These are phyloP conservation scores for Trichoderma koningiopsis DNA, from an alignment of 2,329 filamentous ascomycete genomes.

Conservation along the genomic window DNA sequence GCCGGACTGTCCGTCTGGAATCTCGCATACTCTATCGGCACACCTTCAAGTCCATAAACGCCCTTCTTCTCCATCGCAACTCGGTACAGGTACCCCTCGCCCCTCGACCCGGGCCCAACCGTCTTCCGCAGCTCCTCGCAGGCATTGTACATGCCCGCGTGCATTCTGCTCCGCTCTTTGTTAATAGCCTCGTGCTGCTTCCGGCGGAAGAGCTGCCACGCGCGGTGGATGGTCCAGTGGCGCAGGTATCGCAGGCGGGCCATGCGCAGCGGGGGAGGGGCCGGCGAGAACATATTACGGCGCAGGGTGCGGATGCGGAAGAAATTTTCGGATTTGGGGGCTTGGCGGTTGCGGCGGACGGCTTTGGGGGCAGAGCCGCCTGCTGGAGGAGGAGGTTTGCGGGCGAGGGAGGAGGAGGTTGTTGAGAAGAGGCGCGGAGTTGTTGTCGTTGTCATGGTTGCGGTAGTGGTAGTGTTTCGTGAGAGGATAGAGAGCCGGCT, in stretches of 20 bases:
- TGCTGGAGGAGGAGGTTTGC: constrained; percentile 34
- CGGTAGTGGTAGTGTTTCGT: constrained; percentile 21
- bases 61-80: constrained; percentile 91
- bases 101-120: constrained; percentile 57
- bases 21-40: constrained; percentile 91
- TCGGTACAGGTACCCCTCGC: constrained; percentile 75
- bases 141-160: constrained; percentile 79
- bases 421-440: constrained; percentile 38
- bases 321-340: constrained; percentile 43
- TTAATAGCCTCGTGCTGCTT: constrained; percentile 66
- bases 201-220: constrained; percentile 80
- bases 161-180: constrained; percentile 74
- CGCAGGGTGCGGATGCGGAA: constrained; percentile 49
- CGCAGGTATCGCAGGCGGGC: constrained; percentile 83
- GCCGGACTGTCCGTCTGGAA: constrained; percentile 81
- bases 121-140: constrained; percentile 78
- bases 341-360: constrained; percentile 34
- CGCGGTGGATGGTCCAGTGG: constrained; percentile 98
- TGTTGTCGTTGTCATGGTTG: constrained; percentile 23
- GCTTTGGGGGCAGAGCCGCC: constrained; percentile 30
- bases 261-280: constrained; percentile 76
- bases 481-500: constrained; percentile 30
- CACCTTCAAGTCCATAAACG: constrained; percentile 68
- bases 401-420: constrained; percentile 38
- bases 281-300: constrained; percentile 52